Conservation (phyloP, 805 yeast genomes). For the Scheffersomyces amazonensis region DNA sequence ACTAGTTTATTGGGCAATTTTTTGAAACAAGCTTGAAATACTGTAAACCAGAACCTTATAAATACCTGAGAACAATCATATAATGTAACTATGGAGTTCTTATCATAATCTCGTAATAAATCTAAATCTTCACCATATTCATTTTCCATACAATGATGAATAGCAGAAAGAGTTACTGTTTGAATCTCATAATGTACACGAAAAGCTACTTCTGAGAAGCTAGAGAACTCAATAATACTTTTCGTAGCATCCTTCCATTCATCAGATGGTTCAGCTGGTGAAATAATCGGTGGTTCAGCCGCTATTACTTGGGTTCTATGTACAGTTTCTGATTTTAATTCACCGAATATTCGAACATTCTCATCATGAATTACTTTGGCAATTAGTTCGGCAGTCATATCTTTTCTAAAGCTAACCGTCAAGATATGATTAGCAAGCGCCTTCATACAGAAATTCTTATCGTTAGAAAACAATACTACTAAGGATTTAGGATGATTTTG, state of each 20-base stretch:
- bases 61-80: slow-evolving; percentile 42
- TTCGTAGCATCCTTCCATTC: slow-evolving; percentile 10
- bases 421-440: slow-evolving; percentile 65
- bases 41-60: slow-evolving; percentile 51
- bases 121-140: slow-evolving; percentile 59
- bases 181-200: slow-evolving; percentile 41
- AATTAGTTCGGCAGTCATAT: slow-evolving; percentile 44
- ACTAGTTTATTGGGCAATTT: slow-evolving; percentile 5
- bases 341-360: slow-evolving; percentile 20
- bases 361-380: slow-evolving; percentile 40
- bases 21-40: slow-evolving; percentile 50
- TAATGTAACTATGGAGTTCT: slow-evolving; percentile 30
- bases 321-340: slow-evolving; percentile 6
- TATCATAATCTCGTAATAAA: slow-evolving; percentile 46
- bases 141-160: slow-evolving; percentile 49
- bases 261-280: slow-evolving; percentile 6
- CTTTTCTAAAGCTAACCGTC: slow-evolving; percentile 55
- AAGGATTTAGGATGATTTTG: slow-evolving; percentile 26
- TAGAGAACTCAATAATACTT: neutral
- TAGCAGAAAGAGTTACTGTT: slow-evolving; percentile 39
- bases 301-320: neutral
- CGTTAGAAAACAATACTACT: slow-evolving; percentile 73
- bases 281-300: slow-evolving; percentile 1
- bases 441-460: slow-evolving; percentile 76
- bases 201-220: slow-evolving; percentile 10